Evolutionary conservation across 2,329 filamentous ascomycete species (phyloP), one percentile per base, ranked within the genome.

Genomic region (Trichoderma sp.): DNA sequence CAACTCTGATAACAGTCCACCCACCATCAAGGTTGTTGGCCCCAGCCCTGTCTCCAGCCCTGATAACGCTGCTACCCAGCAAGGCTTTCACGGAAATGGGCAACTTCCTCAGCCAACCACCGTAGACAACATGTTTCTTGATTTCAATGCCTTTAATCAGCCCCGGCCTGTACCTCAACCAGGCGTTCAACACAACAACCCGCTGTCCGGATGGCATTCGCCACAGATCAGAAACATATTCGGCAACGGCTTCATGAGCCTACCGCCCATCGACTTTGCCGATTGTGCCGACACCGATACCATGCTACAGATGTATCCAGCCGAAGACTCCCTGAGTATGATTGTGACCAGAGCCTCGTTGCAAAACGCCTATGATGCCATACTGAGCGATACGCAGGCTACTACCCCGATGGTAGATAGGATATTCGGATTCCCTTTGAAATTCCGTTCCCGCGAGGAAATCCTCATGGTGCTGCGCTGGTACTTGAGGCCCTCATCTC

Each of bases 371-470:
- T 72, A 72, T 63, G 68, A 72, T 33, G 27, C 27, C 24, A 41
- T 72, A 31, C 68, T 72, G 8, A 72, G 59, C 38, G 53, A 72
- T 24, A n/a, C 38, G n/a, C 7, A 50, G 21, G 56, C 53, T 8
- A 72, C 56, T 18, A 38, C 24, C 38, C 27, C 68, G 9, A 27
- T 16, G 38, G 68, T 72, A 14, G 35, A 72, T 7, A 63, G 68
- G n/a, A 63, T 72, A 60, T 72, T 72, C 12, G 68, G 68, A 18
- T 72, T 72, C 27, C 59, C 68, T 8, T 31, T 72, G 18, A 63
- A 60, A n/a, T 72, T 63, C 60, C 68, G 68, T 21, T 50, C 68
- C 18, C 68, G 68, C 11, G 59, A 72, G 18, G 68, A 72, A n/a
- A 72, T 72, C 1, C 59, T 72, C 27, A 72, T 72, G 68, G 56